These are phyloP conservation scores for Singerocomus inundabilis DNA, from an alignment of 1,284 basidiomycete species.

Conservation along the genomic window DNA sequence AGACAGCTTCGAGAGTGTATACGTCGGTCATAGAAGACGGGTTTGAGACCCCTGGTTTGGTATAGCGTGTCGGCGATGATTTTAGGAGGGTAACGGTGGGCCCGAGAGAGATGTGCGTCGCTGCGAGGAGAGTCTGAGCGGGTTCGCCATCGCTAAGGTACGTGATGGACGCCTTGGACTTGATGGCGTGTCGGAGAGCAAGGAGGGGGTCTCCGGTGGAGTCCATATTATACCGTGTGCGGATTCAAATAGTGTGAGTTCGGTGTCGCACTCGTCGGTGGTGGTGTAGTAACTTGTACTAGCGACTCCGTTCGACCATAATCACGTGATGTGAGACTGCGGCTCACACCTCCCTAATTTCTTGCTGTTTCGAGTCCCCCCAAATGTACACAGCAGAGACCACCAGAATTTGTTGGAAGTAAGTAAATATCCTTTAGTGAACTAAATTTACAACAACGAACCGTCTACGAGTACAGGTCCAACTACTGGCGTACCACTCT, in stretches of 20 bases:
- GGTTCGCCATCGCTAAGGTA: conserved; percentile 50
- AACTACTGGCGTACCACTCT: too few species aligned
- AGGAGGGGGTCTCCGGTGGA: conserved; percentile 48
- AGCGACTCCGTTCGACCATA: neutral
- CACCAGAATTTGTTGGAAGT: too few species aligned
- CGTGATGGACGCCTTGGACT: conserved; percentile 46
- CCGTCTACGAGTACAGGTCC: neutral
- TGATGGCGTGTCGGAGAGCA: conserved; percentile 57
- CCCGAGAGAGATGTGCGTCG: conserved; percentile 66
- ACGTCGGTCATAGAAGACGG: conserved; percentile 53
- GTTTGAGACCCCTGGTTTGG: conserved; percentile 50
- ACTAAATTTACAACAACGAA: too few species aligned
- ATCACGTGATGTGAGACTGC: too few species aligned
- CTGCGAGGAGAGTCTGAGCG: conserved; percentile 49
- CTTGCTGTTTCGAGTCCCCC: too few species aligned
- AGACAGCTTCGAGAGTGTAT: conserved; percentile 77
- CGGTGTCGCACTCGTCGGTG: neutral
- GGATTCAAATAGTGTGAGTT: neutral
- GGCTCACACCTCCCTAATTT: too few species aligned
- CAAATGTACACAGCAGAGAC: too few species aligned
- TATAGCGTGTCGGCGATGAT: conserved; percentile 71
- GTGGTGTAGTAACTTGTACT: neutral
- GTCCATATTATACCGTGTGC: conserved; percentile 9
- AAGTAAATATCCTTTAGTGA: too few species aligned
- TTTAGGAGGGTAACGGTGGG: conserved; percentile 59